Base-by-base conservation (phyloP, 345 rosid genomes). In the Odontarrhena argentea region DNA sequence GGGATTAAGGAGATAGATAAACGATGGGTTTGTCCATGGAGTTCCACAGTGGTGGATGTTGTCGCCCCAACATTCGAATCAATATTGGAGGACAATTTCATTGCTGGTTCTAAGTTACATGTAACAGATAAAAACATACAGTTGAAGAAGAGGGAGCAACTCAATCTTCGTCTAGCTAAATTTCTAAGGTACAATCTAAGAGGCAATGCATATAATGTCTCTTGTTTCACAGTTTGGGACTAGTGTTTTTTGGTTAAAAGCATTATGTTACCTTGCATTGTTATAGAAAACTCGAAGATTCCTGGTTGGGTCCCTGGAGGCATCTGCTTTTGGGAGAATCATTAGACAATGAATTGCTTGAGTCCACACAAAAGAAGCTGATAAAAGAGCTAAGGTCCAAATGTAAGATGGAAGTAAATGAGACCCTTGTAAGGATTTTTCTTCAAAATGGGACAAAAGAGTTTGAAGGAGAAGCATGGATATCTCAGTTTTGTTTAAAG, bases 221-320 rank as follows among this genome's bases (percentile, higher is more conserved):
- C 25, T 63, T 38, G 22, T 10, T 47, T 8, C 46, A 45, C 14
- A 15, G 54, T 44, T 25, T 4, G 6, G 37, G 24, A 15, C 42
- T 44, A 68, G 63, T 38, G 47, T 47, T 10, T 40, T n/a, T 36
- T 56, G 54, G 59, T 61, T 65, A 56, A 63, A 9, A 51, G 50
- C 69, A 47, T 59, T 36, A 22, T 58, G 56, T 49, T 53, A 36
- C 24, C 75, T 51, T 65, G 48, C 63, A 14, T 22, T 81, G 63
- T 57, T 62, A 32, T 74, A 88, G 97, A 80, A 80, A 79, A 63
- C 64, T 88, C 45, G 97, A 94, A 86, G 95, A 83, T 65, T 75
- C 80, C 52, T 91, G 97, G 99, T 78, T 91, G 52, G 99, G 99
- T 55, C 79, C 91, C 22, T 91, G 90, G 97, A 86, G 82, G 67